A percentile compares a stretch with the other conserved stretches of the same genome.
Conservation (phyloP, 2,329 filamentous ascomycete species). For the Coleophoma crateriformis region DNA sequence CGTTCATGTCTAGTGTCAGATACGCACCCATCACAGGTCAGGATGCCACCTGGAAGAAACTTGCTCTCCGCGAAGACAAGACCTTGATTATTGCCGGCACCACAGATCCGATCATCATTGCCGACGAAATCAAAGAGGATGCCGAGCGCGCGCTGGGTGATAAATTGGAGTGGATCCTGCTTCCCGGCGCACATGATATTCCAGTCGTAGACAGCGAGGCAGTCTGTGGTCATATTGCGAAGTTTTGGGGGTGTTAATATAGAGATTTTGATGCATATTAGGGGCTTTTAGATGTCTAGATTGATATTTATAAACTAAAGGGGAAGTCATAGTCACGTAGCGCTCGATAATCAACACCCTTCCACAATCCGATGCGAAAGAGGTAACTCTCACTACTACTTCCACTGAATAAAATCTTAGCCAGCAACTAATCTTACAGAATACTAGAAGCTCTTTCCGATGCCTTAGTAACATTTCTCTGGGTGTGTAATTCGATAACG, state of each 20-base stretch:
- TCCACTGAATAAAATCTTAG: no score
- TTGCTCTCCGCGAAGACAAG: slow-evolving; percentile 43
- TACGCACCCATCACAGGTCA: slow-evolving; percentile 48
- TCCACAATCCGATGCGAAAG: no score
- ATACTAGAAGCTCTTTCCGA: no score
- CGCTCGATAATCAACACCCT: no score
- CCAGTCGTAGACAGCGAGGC: slow-evolving; percentile 45
- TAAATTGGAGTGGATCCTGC: slow-evolving; percentile 38
- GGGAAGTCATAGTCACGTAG: no score
- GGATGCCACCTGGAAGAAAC: slow-evolving; percentile 41
- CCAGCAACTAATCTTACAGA: no score
- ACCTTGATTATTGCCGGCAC: slow-evolving; percentile 36
- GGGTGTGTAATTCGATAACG: no score
- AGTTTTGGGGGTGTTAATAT: slow-evolving; percentile 34
- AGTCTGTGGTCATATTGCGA: slow-evolving; percentile 39
- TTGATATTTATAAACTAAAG: no score
- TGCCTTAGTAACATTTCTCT: no score
- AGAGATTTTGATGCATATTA: no score
- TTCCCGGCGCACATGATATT: slow-evolving; percentile 52
- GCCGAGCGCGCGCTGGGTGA: slow-evolving; percentile 43
- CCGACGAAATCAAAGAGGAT: slow-evolving; percentile 40
- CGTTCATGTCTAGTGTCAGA: slow-evolving; percentile 51
- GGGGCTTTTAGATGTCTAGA: no score
- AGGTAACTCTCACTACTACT: no score
- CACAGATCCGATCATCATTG: slow-evolving; percentile 45